Evolutionary conservation across 331 rosid species (phyloP).

Genomic region (Phaseolus coccineus): DNA sequence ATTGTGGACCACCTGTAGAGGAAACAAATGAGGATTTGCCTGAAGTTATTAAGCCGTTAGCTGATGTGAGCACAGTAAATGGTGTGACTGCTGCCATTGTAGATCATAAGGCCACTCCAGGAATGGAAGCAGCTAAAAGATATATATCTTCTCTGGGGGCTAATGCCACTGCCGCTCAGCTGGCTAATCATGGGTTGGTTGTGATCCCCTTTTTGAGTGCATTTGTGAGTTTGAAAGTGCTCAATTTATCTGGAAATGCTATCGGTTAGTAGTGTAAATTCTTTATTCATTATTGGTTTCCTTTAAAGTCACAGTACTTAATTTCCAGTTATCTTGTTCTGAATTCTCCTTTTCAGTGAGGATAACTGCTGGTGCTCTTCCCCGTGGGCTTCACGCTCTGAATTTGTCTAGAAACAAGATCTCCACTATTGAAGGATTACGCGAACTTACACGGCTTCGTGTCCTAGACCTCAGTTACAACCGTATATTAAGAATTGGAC

Average conservation of each 20-base stretch:
- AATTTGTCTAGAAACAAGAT: slow-evolving; percentile 89
- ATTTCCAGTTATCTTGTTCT: slow-evolving; percentile 3
- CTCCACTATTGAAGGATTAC: slow-evolving; percentile 80
- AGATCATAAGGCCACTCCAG: slow-evolving; percentile 69
- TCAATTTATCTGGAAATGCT: slow-evolving; percentile 87
- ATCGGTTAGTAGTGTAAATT: slow-evolving; percentile 64
- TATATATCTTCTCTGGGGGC: slow-evolving; percentile 85
- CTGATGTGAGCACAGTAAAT: slow-evolving; percentile 46
- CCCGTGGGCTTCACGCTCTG: slow-evolving; percentile 87
- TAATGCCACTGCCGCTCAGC: slow-evolving; percentile 73
- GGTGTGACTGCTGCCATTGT: slow-evolving; percentile 45
- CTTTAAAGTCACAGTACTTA: slow-evolving; percentile 20
- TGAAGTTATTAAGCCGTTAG: slow-evolving; percentile 49
- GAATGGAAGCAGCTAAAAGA: slow-evolving; percentile 85
- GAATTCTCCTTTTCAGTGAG: slow-evolving; percentile 63
- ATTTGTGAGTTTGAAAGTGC: slow-evolving; percentile 78
- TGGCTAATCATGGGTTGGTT: slow-evolving; percentile 85
- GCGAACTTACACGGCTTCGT: slow-evolving; percentile 93
- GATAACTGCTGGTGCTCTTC: slow-evolving; percentile 90
- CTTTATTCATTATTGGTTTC: slow-evolving; percentile 5
- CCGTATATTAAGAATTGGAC: slow-evolving; percentile 84
- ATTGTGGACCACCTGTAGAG: slow-evolving; percentile 63
- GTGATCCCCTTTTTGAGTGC: slow-evolving; percentile 89
- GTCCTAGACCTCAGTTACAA: slow-evolving; percentile 89
- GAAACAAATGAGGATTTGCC: slow-evolving; percentile 62